Evolutionary conservation across 257 asterid genomes (phyloP), one percentile per base, ranked within the genome.

Genomic region (Vinca minor): DNA sequence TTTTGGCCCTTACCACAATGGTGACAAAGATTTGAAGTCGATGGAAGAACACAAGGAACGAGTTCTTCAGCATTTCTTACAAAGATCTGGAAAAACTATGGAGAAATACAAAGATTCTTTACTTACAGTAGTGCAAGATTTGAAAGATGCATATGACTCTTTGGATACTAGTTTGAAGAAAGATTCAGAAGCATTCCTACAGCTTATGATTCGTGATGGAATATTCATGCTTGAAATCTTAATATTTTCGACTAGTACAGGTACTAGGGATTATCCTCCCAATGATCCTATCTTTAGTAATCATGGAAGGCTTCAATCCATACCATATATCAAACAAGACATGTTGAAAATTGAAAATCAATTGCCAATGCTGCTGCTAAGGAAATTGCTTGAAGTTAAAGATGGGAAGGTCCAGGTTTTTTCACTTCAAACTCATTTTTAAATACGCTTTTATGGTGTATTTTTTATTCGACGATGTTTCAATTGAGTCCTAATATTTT

Each of bases 71-170:
- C 88, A 49, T 9, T 81, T 76, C 76, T 74, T 77, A 36, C 53
- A 62, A 38, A 41, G 85, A 45, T 59, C 82, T 0, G 53, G 67
- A 2, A 75, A 68, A 65, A 61, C 79, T 3, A 66, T 70, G 34
- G 20, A 59, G 1, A 8, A 15, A 71, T 75, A 39, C 12, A 8
- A 39, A 39, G 64, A 52, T n/a, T 77, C 26, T 49, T n/a, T 81
- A 39, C 7, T 9, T 0, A 71, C 68, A 11, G 60, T 60, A 1
- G 76, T 54, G 34, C 47, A 59, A 11, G 83, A 81, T 4, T 67
- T 84, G 35, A 77, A 58, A 58, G 80, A 60, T 7, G 83, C 90
- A 34, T 84, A 84, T 28, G 80, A 75, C 49, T 29, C 49, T 1
- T 68, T 65, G 45, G 68, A 59, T 17, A 20, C 21, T 4, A 20